Evolutionary conservation across 768 basidiomycete genomes (phyloP).

Genomic region (Phylloporus sp.): DNA sequence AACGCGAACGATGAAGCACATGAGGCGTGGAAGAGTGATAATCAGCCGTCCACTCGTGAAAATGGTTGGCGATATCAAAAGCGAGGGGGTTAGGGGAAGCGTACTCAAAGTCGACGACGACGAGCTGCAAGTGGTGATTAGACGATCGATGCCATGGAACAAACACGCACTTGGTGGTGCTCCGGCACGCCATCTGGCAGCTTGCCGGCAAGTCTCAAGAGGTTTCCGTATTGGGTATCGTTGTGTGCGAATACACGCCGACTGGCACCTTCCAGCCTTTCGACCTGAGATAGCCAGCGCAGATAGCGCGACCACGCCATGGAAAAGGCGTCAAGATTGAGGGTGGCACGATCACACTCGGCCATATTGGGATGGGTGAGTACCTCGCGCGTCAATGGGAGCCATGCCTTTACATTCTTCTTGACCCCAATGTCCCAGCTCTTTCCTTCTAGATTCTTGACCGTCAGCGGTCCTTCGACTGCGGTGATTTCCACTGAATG

Average conservation of each 20-base stretch:
- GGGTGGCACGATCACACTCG: slow-evolving; percentile 41
- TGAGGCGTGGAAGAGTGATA: slow-evolving; percentile 75
- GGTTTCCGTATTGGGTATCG: slow-evolving; percentile 94
- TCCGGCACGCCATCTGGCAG: slow-evolving; percentile 55
- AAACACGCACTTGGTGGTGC: slow-evolving; percentile 65
- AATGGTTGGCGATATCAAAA: slow-evolving; percentile 96
- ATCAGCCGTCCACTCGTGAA: slow-evolving; percentile 95
- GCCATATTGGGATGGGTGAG: slow-evolving; percentile 55
- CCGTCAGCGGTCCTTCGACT: slow-evolving; percentile 47
- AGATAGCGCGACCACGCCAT: slow-evolving; percentile 66
- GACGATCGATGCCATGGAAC: neutral
- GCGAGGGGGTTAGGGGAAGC: slow-evolving; percentile 89
- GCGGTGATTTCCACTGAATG: slow-evolving; percentile 83
- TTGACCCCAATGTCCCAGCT: slow-evolving; percentile 57
- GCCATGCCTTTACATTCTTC: slow-evolving; percentile 70
- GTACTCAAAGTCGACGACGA: slow-evolving; percentile 98
- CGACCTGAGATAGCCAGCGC: slow-evolving; percentile 61
- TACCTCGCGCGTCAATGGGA: slow-evolving; percentile 68
- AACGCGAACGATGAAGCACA: slow-evolving; percentile 55
- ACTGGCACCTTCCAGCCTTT: slow-evolving; percentile 56
- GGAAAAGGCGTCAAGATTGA: slow-evolving; percentile 65
- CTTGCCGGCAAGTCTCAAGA: slow-evolving; percentile 61
- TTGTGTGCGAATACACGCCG: slow-evolving; percentile 84
- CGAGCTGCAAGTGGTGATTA: slow-evolving; percentile 54
- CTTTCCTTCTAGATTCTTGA: slow-evolving; percentile 39